Evolutionary conservation across 75 land plant genomes (phyloP), one percentile per base, ranked within the genome.

Genomic region (Sequoia sempervirens): DNA sequence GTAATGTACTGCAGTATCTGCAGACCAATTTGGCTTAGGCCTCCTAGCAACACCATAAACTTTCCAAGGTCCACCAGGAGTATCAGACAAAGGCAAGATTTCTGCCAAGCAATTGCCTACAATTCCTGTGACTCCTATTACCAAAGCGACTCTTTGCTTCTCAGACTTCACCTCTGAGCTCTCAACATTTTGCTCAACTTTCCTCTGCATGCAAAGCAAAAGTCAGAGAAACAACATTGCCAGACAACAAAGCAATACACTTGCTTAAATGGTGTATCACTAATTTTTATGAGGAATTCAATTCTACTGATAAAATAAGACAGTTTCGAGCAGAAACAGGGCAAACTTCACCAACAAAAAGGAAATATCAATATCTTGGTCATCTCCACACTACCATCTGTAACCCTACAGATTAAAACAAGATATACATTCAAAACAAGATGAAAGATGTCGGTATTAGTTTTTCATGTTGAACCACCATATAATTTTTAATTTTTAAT

Each of bases 1-100:
- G 87, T 91, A 90, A 28, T 89, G 86, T 41, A 92, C 76, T 13
- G 85, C 75, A 76, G 79, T 80, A 41, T 84, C 78, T 38, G 34
- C 82, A 53, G 84, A n/a, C 50, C 58, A 52, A 38, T 64, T 69
- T 86, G 85, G 88, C 47, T 83, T 26, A 37, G 91, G 87, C 47
- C 90, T 88, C 58, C 92, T 84, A 14, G 91, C 91, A 64, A 94
- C 92, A 41, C 89, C 96, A 88, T 91, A 92, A 58, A 94, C 90
- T 87, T 92, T 94, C 96, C 94, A 94, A 1, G 91, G 96, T 32
- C 92, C 94, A 13, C 92, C 92, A 43, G 96, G 94, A 28, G 91
- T 90, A 81, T 92, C 92, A 38, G 88, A 17, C 38, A 87, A 64
- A 26, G 90, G 92, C 53, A 96, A 92, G 79, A 93, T 90, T 69